These are phyloP conservation scores for Rhynchospora tenuis DNA, from an alignment of 176 grass and related monocot genomes.

Conservation along the genomic window DNA sequence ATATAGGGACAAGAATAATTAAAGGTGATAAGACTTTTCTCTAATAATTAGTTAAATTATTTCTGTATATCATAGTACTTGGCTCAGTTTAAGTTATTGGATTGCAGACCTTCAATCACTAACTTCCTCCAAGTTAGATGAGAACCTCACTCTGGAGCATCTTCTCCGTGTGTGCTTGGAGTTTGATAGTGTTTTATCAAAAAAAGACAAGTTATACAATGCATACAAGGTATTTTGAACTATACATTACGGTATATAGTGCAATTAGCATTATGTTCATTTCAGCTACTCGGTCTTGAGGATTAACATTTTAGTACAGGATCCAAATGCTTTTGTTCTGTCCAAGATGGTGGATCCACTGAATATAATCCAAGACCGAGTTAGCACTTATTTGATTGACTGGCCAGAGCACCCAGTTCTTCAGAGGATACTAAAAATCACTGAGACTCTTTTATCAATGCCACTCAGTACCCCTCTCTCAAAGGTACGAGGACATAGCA, in stretches of 20 bases:
- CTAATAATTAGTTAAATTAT: conserved; percentile 8
- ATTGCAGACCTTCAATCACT: conserved; percentile 59
- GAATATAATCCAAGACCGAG: conserved; percentile 39
- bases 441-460: conserved; percentile 54
- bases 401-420: conserved; percentile 86
- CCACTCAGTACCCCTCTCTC: conserved; percentile 52
- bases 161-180: conserved; percentile 69
- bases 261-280: neutral
- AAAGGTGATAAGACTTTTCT: conserved; percentile 39
- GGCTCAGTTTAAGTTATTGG: conserved; percentile 23
- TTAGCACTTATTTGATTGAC: conserved; percentile 62
- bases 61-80: conserved; percentile 22
- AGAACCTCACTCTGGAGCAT: conserved; percentile 72
- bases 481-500: conserved; percentile 45
- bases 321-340: conserved; percentile 60
- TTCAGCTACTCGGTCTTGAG: neutral
- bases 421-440: conserved; percentile 60
- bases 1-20: conserved; percentile 61
- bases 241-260: conserved; percentile 13
- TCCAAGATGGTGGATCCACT: conserved; percentile 79
- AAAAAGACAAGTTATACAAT: conserved; percentile 46
- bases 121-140: conserved; percentile 59
- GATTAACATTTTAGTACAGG: conserved; percentile 42
- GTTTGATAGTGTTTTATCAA: conserved; percentile 33
- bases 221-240: conserved; percentile 53